phyloP scores from a whole-genome alignment of 495 filamentous ascomycete genomes.

The Tuber brumale region DNA sequence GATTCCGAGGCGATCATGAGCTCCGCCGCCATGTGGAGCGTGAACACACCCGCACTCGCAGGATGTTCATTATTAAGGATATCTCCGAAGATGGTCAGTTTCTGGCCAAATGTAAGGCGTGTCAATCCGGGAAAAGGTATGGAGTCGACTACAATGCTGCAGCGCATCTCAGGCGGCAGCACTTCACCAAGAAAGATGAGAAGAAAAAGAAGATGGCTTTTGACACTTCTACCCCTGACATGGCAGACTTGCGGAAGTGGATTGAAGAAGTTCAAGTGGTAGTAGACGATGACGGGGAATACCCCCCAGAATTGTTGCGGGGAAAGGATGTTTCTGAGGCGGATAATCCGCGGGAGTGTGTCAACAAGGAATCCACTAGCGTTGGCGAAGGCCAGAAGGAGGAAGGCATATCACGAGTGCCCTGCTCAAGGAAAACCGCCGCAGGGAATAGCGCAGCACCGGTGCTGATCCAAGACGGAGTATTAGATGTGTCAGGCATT shows the following conservation, averaged over 20 bases:
- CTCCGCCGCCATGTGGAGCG: conserved; percentile 78
- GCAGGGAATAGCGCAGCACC: neutral
- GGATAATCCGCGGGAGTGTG: neutral
- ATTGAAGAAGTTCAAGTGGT: conserved; percentile 27
- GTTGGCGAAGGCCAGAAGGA: neutral
- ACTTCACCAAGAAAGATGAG: conserved; percentile 63
- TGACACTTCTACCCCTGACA: conserved; percentile 16
- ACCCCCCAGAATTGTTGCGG: neutral
- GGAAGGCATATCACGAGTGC: neutral
- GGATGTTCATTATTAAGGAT: conserved; percentile 63
- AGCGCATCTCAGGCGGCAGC: conserved; percentile 80
- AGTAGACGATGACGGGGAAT: neutral
- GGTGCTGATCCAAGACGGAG: neutral
- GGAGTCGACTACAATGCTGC: conserved; percentile 94
- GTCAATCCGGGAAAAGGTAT: conserved; percentile 67
- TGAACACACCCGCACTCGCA: conserved; percentile 65
- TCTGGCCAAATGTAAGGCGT: conserved; percentile 82
- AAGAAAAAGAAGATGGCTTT: conserved; percentile 45
- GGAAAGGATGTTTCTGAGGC: neutral
- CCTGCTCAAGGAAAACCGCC: neutral
- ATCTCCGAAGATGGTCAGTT: conserved; percentile 55
- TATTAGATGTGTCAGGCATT: neutral
- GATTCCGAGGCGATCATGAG: conserved; percentile 92
- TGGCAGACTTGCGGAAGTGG: conserved; percentile 30
- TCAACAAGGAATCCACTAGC: neutral